These are phyloP conservation scores for Suhomyces bolitotheri DNA, from an alignment of 1,139 yeast species.

Conservation along the genomic window DNA sequence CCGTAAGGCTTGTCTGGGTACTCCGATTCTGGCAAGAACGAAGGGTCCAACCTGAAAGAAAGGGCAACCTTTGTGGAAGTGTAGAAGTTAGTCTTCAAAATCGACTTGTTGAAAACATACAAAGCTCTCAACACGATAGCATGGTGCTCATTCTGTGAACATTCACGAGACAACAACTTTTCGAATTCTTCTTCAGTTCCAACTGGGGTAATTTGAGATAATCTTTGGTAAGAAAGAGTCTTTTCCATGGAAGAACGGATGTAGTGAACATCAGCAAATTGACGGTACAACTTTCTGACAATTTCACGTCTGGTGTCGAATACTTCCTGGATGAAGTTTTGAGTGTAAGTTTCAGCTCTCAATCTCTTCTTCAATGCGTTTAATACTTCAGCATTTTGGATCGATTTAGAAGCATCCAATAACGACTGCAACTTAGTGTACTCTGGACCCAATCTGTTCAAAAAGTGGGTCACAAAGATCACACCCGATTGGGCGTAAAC, in stretches of 20 bases:
- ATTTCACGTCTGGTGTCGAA: slow-evolving; percentile 70
- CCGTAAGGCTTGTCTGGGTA: slow-evolving; percentile 94
- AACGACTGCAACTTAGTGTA: slow-evolving; percentile 68
- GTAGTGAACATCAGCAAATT: slow-evolving; percentile 90
- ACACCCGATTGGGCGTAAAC: slow-evolving; percentile 94
- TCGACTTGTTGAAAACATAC: slow-evolving; percentile 78
- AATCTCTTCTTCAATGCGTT: slow-evolving; percentile 82
- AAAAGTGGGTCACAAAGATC: slow-evolving; percentile 89
- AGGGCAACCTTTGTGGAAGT: slow-evolving; percentile 93
- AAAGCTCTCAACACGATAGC: slow-evolving; percentile 79
- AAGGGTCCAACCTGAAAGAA: slow-evolving; percentile 86
- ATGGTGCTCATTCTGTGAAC: slow-evolving; percentile 81
- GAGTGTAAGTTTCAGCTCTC: slow-evolving; percentile 91
- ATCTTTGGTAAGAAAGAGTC: slow-evolving; percentile 87
- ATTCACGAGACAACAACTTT: slow-evolving; percentile 62
- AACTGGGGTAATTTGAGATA: slow-evolving; percentile 74
- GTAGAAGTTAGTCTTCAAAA: slow-evolving; percentile 91
- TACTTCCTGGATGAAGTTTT: slow-evolving; percentile 76
- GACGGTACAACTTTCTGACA: slow-evolving; percentile 81
- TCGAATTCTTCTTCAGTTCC: slow-evolving; percentile 75
- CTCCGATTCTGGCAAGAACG: slow-evolving; percentile 79
- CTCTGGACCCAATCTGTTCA: slow-evolving; percentile 92
- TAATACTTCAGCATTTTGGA: slow-evolving; percentile 73
- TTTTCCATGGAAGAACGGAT: slow-evolving; percentile 71
- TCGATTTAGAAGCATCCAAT: slow-evolving; percentile 60